These are phyloP conservation scores for Macrolepiota dolichaula DNA, from an alignment of 768 basidiomycete genomes.

Conservation along the genomic window DNA sequence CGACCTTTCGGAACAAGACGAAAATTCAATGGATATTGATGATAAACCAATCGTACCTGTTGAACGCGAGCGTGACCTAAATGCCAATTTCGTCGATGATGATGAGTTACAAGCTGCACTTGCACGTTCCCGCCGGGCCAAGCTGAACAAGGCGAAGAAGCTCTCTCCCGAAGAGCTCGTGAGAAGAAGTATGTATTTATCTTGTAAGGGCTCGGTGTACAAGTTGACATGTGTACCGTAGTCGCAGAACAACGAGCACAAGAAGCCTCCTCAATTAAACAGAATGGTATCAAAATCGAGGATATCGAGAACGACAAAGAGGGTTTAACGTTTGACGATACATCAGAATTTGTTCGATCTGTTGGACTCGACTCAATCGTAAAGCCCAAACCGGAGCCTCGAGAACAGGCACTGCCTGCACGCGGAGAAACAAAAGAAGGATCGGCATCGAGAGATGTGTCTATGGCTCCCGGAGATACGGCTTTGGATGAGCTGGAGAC, in stretches of 20 bases:
- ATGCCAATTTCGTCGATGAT: conserved; percentile 94
- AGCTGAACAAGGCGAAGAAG: conserved; percentile 74
- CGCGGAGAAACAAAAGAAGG: conserved; percentile 10
- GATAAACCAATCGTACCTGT: conserved; percentile 51
- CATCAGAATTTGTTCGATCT: conserved; percentile 91
- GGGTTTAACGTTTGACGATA: conserved; percentile 91
- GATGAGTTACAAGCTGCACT: conserved; percentile 95
- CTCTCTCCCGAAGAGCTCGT: conserved; percentile 81
- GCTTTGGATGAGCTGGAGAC: conserved; percentile 75
- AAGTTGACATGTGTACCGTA: conserved; percentile 23
- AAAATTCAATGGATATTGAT: conserved; percentile 79
- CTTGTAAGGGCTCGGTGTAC: not conserved
- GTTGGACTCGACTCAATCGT: conserved; percentile 65
- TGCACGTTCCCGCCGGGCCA: conserved; percentile 80
- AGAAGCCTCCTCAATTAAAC: conserved; percentile 45
- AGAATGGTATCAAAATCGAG: conserved; percentile 25
- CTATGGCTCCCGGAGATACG: conserved; percentile 59
- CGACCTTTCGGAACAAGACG: conserved; percentile 41
- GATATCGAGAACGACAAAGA: conserved; percentile 41
- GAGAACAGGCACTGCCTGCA: conserved; percentile 23
- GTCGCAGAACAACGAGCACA: conserved; percentile 62
- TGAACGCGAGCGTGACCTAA: conserved; percentile 67
- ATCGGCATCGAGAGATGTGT: conserved; percentile 49
- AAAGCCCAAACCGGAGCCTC: conserved; percentile 45
- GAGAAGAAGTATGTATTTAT: conserved; percentile 52